Evolutionary conservation across 202 grass and related monocot genomes (phyloP), one percentile per base, ranked within the genome.

Genomic region (Panicum hallii): DNA sequence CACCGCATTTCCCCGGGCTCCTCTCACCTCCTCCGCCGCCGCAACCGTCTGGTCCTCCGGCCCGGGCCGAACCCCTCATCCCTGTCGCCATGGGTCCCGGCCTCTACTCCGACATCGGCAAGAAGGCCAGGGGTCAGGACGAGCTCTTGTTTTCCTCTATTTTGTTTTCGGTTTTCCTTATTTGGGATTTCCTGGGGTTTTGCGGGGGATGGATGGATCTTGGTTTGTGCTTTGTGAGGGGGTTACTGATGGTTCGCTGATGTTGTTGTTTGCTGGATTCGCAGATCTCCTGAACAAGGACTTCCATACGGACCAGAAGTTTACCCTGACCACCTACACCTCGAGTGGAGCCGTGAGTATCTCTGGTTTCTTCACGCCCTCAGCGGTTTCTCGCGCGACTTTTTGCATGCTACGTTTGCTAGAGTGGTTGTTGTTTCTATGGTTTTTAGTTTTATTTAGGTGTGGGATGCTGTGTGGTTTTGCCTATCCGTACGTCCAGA

Each of bases 271-370:
- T 61, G 46, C 22, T 85, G 65, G 7, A 43, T 70, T 58, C 79
- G 70, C 78, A 98, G 93, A 98, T 90, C 93, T 98, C 60, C 85
- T 98, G 46, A 89, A 86, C 89, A 95, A 52, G 85, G 95, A 94
- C 53, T 95, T 93, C 84, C 75, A 89, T 32, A 95, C 85, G 72
- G 89, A 92, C 55, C 91, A 93, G 77, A 95, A 98, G 83, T 89
- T 95, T 67, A 79, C 86, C 67, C 30, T 98, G 68, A 89, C 88
- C 56, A 98, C 93, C 75, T 93, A 79, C 85, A 72, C 93, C 50
- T 53, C 76, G 9, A 93, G 89, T 86, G 93, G 93, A 93, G 79
- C 92, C 30, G 92, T 98, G 69, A 94, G 95, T 92, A 79, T 44
- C 32, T 2, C 54, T 20, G 23, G 61, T 65, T 68, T 55, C 73